phyloP scores from a whole-genome alignment of 2,329 filamentous ascomycete species.

The Apiospora marii region DNA sequence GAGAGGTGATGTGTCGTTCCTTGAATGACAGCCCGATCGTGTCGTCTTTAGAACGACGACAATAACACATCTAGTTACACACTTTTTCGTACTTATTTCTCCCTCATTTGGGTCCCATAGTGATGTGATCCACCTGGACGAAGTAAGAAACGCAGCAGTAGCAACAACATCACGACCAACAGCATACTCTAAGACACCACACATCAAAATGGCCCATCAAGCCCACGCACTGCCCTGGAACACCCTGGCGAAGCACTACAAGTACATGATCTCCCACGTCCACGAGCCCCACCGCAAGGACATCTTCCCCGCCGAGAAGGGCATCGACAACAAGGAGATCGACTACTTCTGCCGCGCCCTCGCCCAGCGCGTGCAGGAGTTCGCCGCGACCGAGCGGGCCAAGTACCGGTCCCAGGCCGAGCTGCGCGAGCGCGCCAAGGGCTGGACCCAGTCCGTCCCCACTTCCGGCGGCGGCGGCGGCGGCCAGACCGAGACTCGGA shows the following conservation, averaged over 20 bases:
- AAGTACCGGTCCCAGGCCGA: neutral
- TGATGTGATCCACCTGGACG: neutral
- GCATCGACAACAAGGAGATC: slow-evolving; percentile 9
- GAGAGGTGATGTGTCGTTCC: neutral
- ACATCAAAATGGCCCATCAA: slow-evolving; percentile 10
- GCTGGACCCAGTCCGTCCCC: slow-evolving; percentile 10
- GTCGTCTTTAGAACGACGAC: neutral
- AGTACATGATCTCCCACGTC: slow-evolving; percentile 3
- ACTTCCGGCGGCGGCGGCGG: neutral
- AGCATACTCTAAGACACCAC: neutral
- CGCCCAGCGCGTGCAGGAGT: slow-evolving; percentile 3
- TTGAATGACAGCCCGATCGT: neutral
- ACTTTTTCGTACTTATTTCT: neutral
- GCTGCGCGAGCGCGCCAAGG: neutral
- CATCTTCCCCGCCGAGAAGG: slow-evolving; percentile 16
- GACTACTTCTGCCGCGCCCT: slow-evolving; percentile 19
- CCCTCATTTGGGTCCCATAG: too few relatives aligned
- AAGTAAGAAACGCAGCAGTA: neutral
- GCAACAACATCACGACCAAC: neutral
- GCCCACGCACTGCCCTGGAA: slow-evolving; percentile 18
- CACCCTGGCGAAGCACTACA: slow-evolving; percentile 2
- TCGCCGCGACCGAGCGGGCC: slow-evolving; percentile 3
- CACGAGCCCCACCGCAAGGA: slow-evolving; percentile 19
- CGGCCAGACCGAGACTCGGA: slow-evolving; percentile 1
- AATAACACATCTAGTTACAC: accelerated